These are phyloP conservation scores for Terana coerulea DNA, from an alignment of 768 basidiomycete genomes.

Conservation along the genomic window DNA sequence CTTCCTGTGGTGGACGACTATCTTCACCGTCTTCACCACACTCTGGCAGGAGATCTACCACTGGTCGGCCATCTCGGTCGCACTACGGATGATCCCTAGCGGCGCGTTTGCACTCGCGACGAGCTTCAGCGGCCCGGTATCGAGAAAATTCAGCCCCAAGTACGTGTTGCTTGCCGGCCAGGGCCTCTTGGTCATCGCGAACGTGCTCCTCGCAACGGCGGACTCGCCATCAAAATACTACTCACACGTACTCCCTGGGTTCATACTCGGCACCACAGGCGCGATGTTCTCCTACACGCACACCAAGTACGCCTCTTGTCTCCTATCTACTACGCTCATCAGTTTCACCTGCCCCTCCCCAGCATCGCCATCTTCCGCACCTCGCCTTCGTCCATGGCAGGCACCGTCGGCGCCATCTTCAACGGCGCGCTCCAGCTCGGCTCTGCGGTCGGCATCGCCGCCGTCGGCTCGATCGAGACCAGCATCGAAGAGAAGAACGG, in stretches of 20 bases:
- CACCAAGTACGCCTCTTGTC: slow-evolving; percentile 33
- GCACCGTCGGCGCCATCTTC: slow-evolving; percentile 54
- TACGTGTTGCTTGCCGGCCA: slow-evolving; percentile 43
- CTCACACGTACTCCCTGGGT: slow-evolving; percentile 44
- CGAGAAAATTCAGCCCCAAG: slow-evolving; percentile 34
- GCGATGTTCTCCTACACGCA: slow-evolving; percentile 41
- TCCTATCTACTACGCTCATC: not conserved
- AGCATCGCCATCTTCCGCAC: slow-evolving; percentile 47
- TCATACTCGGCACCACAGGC: slow-evolving; percentile 43
- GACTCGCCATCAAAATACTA: slow-evolving; percentile 41
- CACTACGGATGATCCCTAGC: slow-evolving; percentile 39
- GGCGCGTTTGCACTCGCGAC: slow-evolving; percentile 33
- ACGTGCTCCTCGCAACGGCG: slow-evolving; percentile 37
- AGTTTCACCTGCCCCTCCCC: not conserved
- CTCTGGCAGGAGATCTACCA: slow-evolving; percentile 33
- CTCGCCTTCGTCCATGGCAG: slow-evolving; percentile 42
- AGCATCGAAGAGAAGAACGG: slow-evolving; percentile 34
- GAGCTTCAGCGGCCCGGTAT: slow-evolving; percentile 35
- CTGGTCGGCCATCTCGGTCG: slow-evolving; percentile 33
- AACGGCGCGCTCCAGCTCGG: slow-evolving; percentile 52
- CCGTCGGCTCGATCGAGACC: slow-evolving; percentile 43
- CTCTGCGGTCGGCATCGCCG: slow-evolving; percentile 47
- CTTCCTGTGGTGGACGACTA: slow-evolving; percentile 36
- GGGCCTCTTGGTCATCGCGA: slow-evolving; percentile 32
- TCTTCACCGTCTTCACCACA: slow-evolving; percentile 29